Evolutionary conservation across 768 basidiomycete genomes (phyloP), one percentile per base, ranked within the genome.

Genomic region (Xerocomellus dryophilus): DNA sequence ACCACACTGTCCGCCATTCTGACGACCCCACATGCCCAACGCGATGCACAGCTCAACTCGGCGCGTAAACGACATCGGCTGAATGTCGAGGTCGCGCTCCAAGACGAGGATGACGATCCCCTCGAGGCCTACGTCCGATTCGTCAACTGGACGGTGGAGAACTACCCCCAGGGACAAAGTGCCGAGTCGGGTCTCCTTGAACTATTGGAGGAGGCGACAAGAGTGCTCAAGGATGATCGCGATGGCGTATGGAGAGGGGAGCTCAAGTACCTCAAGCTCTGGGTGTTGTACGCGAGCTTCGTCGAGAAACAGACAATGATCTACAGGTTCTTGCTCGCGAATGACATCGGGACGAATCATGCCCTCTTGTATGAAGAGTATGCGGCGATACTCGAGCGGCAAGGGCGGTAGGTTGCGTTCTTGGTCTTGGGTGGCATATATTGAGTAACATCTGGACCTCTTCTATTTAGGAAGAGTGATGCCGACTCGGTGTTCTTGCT

Each of bases 321-420:
- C 60, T 98, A 89, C 77, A 81, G 84, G 59, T 98, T 94, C 72
- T 72, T 98, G 67, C 78, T 97, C 59, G 86, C 86, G 6, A 94
- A 93, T 62, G 93, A 97, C 61, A 89, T 98, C 60, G 97, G 93
- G 5, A 87, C 90, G 42, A 75, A 73, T 8, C 83, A 86, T 63
- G 86, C 88, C 5, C 69, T 92, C 40, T 74, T 98, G 23, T 98
- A 98, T 63, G 96, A 98, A 71, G 95, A 98, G 70, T 89, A 86
- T 71, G 95, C 95, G 0, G 79, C 81, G 32, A 85, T 87, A 14
- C 74, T 95, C 42, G 97, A 98, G 71, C 75, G 88, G 51, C 82
- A 87, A 62, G 86, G 86, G 53, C 78, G 89, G 96, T 96, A 65
- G 54, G 81, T 62, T 9, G 3, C 7, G 18, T 31, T 50, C n/a